Conservation (phyloP, 1,284 basidiomycete genomes). For the Leccinum solheimii region DNA sequence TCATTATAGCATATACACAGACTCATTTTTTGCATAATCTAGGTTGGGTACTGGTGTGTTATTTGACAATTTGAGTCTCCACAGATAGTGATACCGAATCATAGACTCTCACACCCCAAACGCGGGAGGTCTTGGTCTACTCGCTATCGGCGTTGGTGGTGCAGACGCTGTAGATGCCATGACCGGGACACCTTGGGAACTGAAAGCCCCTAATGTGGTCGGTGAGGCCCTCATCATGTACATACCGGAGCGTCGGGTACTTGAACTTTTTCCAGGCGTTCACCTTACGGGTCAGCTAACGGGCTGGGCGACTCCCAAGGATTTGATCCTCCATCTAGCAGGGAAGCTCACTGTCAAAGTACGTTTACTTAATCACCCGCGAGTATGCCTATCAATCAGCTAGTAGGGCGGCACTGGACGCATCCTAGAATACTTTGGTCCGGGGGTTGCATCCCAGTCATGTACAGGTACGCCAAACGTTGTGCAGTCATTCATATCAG, state of each 20-base stretch:
- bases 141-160: conserved; percentile 98
- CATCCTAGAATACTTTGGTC: conserved; percentile 97
- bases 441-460: conserved; percentile 89
- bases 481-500: not conserved
- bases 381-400: conserved; percentile 8
- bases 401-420: conserved; percentile 89
- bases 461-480: conserved; percentile 73
- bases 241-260: not conserved
- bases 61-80: not conserved
- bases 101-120: conserved; percentile 98
- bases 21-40: conserved; percentile 16
- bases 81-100: conserved; percentile 8
- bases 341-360: conserved; percentile 94
- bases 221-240: conserved; percentile 46
- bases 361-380: conserved; percentile 30
- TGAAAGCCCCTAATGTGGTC: conserved; percentile 90
- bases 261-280: conserved; percentile 47
- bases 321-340: conserved; percentile 92
- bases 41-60: conserved; percentile 74
- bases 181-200: conserved; percentile 98
- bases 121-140: conserved; percentile 95
- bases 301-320: conserved; percentile 96
- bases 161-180: conserved; percentile 99
- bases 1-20: conserved; percentile 2
- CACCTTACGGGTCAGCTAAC: conserved; percentile 87